Conservation (phyloP, 805 yeast genomes). For the Vanderwaltozyma polyspora region DNA sequence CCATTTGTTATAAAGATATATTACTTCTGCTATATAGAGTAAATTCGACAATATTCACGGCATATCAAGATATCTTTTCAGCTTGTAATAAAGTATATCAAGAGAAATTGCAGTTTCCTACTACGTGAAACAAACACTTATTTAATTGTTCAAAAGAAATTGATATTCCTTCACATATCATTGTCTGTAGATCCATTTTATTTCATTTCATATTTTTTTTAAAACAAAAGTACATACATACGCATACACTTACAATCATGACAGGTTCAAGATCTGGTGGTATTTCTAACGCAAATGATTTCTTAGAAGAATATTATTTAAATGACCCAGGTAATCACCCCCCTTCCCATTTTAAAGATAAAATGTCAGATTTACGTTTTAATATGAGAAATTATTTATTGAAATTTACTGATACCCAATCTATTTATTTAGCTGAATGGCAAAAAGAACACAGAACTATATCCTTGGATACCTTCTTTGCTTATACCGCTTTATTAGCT, state of each 20-base stretch:
- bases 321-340: slow-evolving; percentile 69
- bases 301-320: slow-evolving; percentile 11
- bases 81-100: too few species aligned
- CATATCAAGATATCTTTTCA: too few species aligned
- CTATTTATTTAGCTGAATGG: slow-evolving; percentile 42
- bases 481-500: slow-evolving; percentile 81
- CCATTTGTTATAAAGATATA: too few species aligned
- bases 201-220: too few species aligned
- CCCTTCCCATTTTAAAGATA: slow-evolving; percentile 48
- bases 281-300: slow-evolving; percentile 12
- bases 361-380: slow-evolving; percentile 45
- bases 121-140: too few species aligned
- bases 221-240: too few species aligned
- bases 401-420: slow-evolving; percentile 53
- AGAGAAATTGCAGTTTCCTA: too few species aligned
- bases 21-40: too few species aligned
- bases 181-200: too few species aligned
- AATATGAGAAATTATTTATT: slow-evolving; percentile 41
- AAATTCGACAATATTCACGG: too few species aligned
- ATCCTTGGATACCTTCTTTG: slow-evolving; percentile 60
- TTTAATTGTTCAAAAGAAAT: too few species aligned
- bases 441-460: slow-evolving; percentile 44
- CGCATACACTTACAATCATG: neutral
- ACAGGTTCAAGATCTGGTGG: slow-evolving; percentile 1
- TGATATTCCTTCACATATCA: too few species aligned